Conservation (phyloP, 1,284 basidiomycete genomes). For the Ganoderma lucidum region DNA sequence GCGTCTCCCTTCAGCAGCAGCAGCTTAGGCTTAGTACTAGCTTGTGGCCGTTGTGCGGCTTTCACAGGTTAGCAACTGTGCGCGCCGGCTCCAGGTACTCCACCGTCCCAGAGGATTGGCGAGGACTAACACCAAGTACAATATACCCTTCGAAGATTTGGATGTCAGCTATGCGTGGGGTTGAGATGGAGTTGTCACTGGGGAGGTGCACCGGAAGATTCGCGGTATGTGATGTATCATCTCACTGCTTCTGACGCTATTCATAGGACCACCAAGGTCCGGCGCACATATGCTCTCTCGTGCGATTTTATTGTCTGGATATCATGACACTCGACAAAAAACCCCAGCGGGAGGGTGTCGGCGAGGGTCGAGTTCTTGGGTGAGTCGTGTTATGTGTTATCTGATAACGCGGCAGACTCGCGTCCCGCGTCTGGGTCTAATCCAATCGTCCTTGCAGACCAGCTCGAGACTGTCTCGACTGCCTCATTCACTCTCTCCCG, state of each 20-base stretch:
- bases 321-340: neutral
- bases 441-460: neutral
- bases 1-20: neutral
- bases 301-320: neutral
- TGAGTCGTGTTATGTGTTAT: neutral
- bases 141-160: neutral
- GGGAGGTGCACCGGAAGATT: neutral
- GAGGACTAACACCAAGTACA: neutral
- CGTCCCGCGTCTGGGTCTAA: neutral
- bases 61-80: neutral
- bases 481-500: neutral
- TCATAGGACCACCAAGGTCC: neutral
- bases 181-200: neutral
- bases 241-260: neutral
- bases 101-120: neutral
- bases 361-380: neutral
- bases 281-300: neutral
- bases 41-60: neutral
- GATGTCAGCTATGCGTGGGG: neutral
- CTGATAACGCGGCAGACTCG: neutral
- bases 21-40: neutral
- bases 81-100: neutral
- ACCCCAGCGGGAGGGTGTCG: neutral
- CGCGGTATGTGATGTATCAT: neutral
- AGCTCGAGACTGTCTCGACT: neutral